Evolutionary conservation across 2,329 filamentous ascomycete species (phyloP), one percentile per base, ranked within the genome.

Genomic region (Epichloe gansuensis): DNA sequence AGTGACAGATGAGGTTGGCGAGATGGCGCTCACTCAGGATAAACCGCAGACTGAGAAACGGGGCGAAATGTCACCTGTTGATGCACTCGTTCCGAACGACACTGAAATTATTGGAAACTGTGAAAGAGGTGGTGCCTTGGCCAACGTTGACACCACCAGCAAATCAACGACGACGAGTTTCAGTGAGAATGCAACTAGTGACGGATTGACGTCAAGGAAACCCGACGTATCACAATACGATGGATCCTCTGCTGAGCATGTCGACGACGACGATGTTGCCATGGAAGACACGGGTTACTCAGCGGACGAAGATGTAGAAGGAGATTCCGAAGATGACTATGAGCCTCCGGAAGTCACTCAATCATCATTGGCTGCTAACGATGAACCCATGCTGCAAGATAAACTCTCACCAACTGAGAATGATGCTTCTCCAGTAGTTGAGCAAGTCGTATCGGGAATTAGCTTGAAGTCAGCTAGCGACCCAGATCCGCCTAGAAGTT

Each of bases 321-420:
- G 61, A 28, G 59, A 56, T 25, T 76, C 76, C 8, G 50, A 39
- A 2, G 78, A 81, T 54, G 73, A 68, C 48, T 81, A 82, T 59
- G 77, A 83, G 56, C 78, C 78, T 47, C 76, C 76, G 17, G 74
- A 73, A 51, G 69, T 68, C 23, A 55, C 53, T 4, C 23, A 46
- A 9, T 23, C 41, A 46, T 25, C 35, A 23, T 28, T 46, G 5
- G 41, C 35, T 34, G 46, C 44, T 31, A 47, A 42, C 12, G 6
- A 54, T 13, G 52, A 41, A 3, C 48, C 55, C 4, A 60, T 59
- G 13, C 7, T 48, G 11, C 42, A 53, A 42, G 50, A 34, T n/a
- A 21, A 15, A 4, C 13, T 42, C 51, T 42, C 54, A 44, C 6
- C 55, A 43, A 23, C n/a, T 39, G 15, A 34, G 37, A 9, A 31